Evolutionary conservation across 2,329 filamentous ascomycete species (phyloP), one percentile per base, ranked within the genome.

Genomic region (Trichoderma brevicompactum): DNA sequence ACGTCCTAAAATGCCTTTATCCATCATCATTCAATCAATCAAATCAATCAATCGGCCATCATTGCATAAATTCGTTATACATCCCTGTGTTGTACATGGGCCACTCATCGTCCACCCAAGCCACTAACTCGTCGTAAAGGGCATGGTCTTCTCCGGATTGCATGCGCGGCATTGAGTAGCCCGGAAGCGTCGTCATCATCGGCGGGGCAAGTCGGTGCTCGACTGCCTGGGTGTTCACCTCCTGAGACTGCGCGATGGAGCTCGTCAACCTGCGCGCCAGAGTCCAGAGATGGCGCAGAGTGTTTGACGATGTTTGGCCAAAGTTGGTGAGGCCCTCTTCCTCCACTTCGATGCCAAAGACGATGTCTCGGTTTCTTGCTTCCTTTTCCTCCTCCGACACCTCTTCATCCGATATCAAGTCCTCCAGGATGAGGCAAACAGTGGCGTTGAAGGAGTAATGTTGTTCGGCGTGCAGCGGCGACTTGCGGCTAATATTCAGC

Each of bases 391-490:
- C 58, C 69, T 72, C 53, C 23, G 66, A 65, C 17, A 66, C 66
- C 38, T 69, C 65, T 17, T 69, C 41, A 34, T 76, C 73, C 23
- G 75, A 72, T 46, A 82, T 73, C 28, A 83, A 75, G 66, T 80
- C 77, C 65, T 80, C 77, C 61, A 85, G 75, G 62, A 82, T 77
- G 38, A 85, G 75, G 17, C 83, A 76, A 43, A 83, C 75, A 64
- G 81, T 79, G 2, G 82, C 81, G 70, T 82, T 83, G 74, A 84
- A 83, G 44, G 83, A 76, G 68, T 80, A 78, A 72, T 84, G 82
- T 56, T 84, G 74, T 9, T 79, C 79, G 0, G 78, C 75, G 46
- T 82, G 77, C 8, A 81, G 75, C 2, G 82, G 75, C 67, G 79
- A 53, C 38, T 40, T 81, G 13, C 75, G 73, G 38, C 74, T 74